Conservation (phyloP, 345 rosid species). For the Moricandia moricandioides region DNA sequence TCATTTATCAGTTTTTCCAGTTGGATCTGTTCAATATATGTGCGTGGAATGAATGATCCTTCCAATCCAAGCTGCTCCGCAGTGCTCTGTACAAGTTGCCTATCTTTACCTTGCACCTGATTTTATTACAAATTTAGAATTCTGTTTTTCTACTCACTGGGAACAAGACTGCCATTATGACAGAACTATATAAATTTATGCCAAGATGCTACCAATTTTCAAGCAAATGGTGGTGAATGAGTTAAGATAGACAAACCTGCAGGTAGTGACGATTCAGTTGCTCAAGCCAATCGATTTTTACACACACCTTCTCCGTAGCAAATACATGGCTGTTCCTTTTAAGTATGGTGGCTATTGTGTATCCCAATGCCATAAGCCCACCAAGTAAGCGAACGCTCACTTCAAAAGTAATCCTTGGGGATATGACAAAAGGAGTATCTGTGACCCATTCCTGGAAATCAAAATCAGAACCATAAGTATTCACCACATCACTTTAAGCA, state of each 20-base stretch:
- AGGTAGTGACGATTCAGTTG: constrained; percentile 83
- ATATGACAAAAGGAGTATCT: constrained; percentile 92
- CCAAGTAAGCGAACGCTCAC: constrained; percentile 98
- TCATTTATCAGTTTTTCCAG: constrained; percentile 82
- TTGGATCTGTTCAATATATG: constrained; percentile 90
- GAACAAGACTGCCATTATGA: background rate
- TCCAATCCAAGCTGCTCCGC: constrained; percentile 81
- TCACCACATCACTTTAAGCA: constrained; percentile 1
- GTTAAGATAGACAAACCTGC: constrained; percentile 55
- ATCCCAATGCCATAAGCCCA: constrained; percentile 97
- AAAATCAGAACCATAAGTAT: constrained; percentile 12
- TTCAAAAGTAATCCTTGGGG: constrained; percentile 98
- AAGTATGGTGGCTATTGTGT: constrained; percentile 93
- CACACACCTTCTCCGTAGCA: constrained; percentile 67
- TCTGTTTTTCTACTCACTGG: background rate
- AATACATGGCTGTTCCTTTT: constrained; percentile 92
- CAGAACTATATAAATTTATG: background rate
- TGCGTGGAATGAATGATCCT: constrained; percentile 76
- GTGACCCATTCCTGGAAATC: constrained; percentile 88
- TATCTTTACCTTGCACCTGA: constrained; percentile 98
- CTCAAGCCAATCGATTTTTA: constrained; percentile 95
- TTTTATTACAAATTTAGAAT: constrained; percentile 10
- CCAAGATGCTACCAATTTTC: background rate
- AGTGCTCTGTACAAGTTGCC: constrained; percentile 52
- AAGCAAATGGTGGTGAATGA: constrained; percentile 9